These are phyloP conservation scores for Quercus variabilis DNA, from an alignment of 306 rosid species.

Conservation along the genomic window DNA sequence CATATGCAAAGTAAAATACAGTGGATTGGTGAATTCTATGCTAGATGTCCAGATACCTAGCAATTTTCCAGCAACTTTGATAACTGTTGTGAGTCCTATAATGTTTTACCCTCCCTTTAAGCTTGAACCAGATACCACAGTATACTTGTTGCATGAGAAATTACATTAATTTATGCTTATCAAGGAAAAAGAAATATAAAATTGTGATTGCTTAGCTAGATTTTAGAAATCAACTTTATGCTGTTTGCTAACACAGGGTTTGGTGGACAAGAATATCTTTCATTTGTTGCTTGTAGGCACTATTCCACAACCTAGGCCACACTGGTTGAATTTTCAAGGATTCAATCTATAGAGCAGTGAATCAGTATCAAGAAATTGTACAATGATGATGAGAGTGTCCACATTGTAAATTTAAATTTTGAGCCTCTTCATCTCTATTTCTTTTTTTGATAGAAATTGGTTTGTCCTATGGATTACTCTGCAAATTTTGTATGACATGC, in stretches of 20 bases:
- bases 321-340: conserved; percentile 6
- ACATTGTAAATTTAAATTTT: neutral
- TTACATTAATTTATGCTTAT: neutral
- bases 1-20: neutral
- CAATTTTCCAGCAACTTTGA: neutral
- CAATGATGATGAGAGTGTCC: conserved; percentile 2
- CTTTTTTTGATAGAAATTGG: neutral
- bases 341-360: neutral
- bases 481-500: neutral
- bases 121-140: neutral
- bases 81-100: neutral
- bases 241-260: neutral
- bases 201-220: neutral
- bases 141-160: neutral
- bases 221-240: neutral
- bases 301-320: neutral
- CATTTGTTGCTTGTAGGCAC: neutral
- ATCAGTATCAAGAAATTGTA: conserved; percentile 6
- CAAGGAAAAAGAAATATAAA: neutral
- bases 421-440: neutral
- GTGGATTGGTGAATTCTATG: neutral
- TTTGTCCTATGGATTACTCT: neutral
- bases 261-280: neutral
- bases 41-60: neutral
- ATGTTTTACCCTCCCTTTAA: neutral